Conservation (phyloP, 164 flowering plant species). For the Santalum album region DNA sequence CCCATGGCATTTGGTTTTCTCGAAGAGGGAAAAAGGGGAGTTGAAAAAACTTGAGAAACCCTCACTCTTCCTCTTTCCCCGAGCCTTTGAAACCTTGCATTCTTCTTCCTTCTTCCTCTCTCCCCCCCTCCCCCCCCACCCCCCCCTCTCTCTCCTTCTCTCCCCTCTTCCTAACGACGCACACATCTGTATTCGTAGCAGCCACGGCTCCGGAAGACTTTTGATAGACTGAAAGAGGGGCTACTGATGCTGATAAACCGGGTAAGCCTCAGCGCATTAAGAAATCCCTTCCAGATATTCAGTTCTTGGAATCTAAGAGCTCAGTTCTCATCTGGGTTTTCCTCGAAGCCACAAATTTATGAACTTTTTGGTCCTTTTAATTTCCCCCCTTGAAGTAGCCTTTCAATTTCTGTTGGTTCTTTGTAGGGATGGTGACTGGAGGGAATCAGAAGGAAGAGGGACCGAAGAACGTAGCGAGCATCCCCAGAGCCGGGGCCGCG, state of each 20-base stretch:
- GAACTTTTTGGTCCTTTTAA: not conserved
- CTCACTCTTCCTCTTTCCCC: not conserved
- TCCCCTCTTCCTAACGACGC: not conserved
- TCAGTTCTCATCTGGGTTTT: conserved; percentile 3
- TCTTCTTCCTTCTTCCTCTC: not conserved
- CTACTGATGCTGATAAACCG: conserved; percentile 6
- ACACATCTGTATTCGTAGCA: too few species aligned
- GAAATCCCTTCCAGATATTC: too few species aligned
- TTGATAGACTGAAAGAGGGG: not conserved
- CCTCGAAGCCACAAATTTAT: not conserved
- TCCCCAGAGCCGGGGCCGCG: conserved; percentile 30
- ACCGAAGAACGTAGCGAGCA: conserved; percentile 30
- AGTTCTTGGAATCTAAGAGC: not conserved
- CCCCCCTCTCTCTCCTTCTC: not conserved
- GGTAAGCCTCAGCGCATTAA: too few species aligned
- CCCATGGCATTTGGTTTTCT: too few species aligned
- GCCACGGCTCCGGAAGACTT: not conserved
- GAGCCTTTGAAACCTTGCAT: not conserved
- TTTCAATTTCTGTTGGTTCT: not conserved
- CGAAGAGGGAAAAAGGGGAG: not conserved
- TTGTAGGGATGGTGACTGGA: conserved; percentile 21
- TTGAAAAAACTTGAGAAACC: not conserved
- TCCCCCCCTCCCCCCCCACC: not conserved
- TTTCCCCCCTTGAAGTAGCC: not conserved
- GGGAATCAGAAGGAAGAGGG: conserved; percentile 34